Conservation (phyloP, 306 rosid genomes). For the Coriaria nepalensis region DNA sequence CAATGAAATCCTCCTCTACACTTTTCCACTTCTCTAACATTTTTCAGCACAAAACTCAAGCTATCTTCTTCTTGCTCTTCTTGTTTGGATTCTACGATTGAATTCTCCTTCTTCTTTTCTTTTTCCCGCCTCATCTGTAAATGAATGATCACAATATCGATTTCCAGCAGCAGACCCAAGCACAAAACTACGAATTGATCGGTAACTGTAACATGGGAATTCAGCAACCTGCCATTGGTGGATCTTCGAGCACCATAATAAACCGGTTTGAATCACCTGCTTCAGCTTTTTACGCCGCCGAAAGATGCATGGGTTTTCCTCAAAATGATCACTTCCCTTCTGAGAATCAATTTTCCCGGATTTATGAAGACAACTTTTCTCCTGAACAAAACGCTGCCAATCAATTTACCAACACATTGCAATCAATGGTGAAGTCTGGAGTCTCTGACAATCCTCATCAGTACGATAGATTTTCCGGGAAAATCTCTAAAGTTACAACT, state of each 20-base stretch:
- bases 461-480: slow-evolving; percentile 17
- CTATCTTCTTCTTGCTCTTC: too few relatives aligned
- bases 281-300: slow-evolving; percentile 59
- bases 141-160: slow-evolving; percentile 45
- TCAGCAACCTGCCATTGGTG: slow-evolving; percentile 24
- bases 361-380: slow-evolving; percentile 17
- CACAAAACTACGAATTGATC: slow-evolving; percentile 26
- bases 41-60: too few relatives aligned
- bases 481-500: slow-evolving; percentile 14
- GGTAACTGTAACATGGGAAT: slow-evolving; percentile 35
- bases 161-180: slow-evolving; percentile 25
- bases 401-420: slow-evolving; percentile 35
- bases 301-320: slow-evolving; percentile 58
- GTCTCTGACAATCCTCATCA: slow-evolving; percentile 9
- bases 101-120: background rate
- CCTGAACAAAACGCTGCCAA: slow-evolving; percentile 19
- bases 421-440: slow-evolving; percentile 36
- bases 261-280: slow-evolving; percentile 54
- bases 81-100: too few relatives aligned
- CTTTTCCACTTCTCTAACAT: too few relatives aligned
- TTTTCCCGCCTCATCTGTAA: slow-evolving; percentile 8
- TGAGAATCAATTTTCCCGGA: too few relatives aligned
- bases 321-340: slow-evolving; percentile 46
- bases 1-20: too few relatives aligned
- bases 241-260: slow-evolving; percentile 28